Evolutionary conservation across 371 early-diverging fungal genomes (phyloP).

Genomic region (Apophysomyces ossiformis): DNA sequence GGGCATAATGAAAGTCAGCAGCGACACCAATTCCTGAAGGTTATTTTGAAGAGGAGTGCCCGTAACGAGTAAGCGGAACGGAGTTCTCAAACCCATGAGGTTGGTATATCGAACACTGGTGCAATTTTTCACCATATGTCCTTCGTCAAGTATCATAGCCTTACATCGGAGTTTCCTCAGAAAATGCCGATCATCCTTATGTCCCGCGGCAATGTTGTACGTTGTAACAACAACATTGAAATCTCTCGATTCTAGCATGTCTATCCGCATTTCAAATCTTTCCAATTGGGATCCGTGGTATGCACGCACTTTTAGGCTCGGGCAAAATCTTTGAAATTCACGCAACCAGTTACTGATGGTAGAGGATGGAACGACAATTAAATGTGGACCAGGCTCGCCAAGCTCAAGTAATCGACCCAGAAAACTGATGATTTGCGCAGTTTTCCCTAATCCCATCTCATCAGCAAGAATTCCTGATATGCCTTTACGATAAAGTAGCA

Average conservation of each 20-base stretch:
- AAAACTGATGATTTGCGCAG: conserved; percentile 93
- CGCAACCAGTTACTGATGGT: conserved; percentile 90
- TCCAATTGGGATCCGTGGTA: conserved; percentile 80
- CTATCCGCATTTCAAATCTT: conserved; percentile 58
- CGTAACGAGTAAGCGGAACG: conserved; percentile 77
- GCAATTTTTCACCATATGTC: conserved; percentile 91
- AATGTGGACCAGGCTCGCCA: conserved; percentile 70
- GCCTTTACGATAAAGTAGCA: conserved; percentile 76
- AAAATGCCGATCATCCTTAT: conserved; percentile 77
- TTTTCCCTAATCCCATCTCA: conserved; percentile 99
- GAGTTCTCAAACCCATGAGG: conserved; percentile 61
- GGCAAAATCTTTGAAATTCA: conserved; percentile 81
- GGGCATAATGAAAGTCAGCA: conserved; percentile 95
- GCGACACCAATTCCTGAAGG: conserved; percentile 76
- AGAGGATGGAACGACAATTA: conserved; percentile 92
- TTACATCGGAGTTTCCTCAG: conserved; percentile 57
- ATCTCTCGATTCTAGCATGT: conserved; percentile 37
- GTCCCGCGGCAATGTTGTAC: conserved; percentile 78
- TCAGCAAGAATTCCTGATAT: conserved; percentile 92
- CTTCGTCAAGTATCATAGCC: conserved; percentile 93
- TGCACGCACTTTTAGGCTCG: conserved; percentile 62
- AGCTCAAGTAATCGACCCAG: conserved; percentile 69
- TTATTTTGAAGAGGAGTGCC: conserved; percentile 92
- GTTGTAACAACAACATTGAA: conserved; percentile 70
- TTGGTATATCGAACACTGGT: conserved; percentile 82